phyloP scores from a whole-genome alignment of 1,284 basidiomycete species.

The Trametes hirsuta region DNA sequence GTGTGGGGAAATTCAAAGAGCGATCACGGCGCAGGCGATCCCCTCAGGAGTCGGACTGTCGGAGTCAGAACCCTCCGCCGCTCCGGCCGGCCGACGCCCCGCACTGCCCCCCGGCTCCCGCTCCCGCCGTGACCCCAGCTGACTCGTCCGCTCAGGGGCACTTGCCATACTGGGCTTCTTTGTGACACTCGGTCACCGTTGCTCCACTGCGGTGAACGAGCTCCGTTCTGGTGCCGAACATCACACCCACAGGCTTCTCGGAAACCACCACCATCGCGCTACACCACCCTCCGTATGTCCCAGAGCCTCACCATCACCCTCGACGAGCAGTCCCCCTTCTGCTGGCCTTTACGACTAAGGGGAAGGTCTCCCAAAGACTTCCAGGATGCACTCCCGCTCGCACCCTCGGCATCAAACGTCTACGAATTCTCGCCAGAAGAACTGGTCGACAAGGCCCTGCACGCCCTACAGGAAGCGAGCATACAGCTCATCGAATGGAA shows the following conservation, averaged over 20 bases:
- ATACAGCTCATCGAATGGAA: constrained; percentile 36
- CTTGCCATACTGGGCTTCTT: too few relatives aligned
- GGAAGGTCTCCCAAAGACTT: background rate
- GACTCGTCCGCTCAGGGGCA: too few relatives aligned
- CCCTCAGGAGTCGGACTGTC: too few relatives aligned
- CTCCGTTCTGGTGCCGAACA: too few relatives aligned
- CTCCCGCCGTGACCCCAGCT: too few relatives aligned
- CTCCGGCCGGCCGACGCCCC: too few relatives aligned
- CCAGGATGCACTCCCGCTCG: background rate
- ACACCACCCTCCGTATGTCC: background rate
- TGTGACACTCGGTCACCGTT: too few relatives aligned
- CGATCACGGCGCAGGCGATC: too few relatives aligned
- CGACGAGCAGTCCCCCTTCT: background rate
- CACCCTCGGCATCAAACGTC: background rate
- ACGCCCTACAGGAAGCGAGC: constrained; percentile 8
- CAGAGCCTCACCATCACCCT: background rate
- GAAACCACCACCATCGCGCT: background rate
- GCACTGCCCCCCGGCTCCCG: too few relatives aligned
- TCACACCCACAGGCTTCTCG: background rate
- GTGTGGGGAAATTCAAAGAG: too few relatives aligned
- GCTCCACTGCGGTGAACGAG: too few relatives aligned
- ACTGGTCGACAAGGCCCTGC: constrained; percentile 33
- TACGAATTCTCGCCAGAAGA: constrained; percentile 13
- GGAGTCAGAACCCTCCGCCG: too few relatives aligned
- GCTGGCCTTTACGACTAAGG: background rate